These are phyloP conservation scores for Cardiosporidium cionae DNA, from an alignment of 169 alveolate genomes.

Conservation along the genomic window DNA sequence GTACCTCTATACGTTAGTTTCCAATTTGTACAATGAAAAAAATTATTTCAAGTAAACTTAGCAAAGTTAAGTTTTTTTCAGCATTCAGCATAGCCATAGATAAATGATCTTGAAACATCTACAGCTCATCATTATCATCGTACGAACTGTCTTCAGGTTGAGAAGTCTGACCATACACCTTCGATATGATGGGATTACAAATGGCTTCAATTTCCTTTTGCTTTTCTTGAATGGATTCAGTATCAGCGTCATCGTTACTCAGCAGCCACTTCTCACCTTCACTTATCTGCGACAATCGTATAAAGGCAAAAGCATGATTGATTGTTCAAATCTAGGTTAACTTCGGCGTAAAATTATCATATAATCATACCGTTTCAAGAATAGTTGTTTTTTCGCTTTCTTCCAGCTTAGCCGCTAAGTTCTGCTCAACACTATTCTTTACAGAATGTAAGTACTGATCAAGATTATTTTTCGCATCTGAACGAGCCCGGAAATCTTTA, in stretches of 20 bases:
- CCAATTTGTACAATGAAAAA: too few relatives aligned
- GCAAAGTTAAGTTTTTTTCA: too few relatives aligned
- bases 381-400: background rate
- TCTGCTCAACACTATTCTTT: conserved; percentile 72
- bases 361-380: background rate
- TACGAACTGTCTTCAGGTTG: background rate
- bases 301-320: too few relatives aligned
- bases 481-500: conserved; percentile 72
- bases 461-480: conserved; percentile 84
- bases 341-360: too few relatives aligned
- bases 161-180: conserved; percentile 75
- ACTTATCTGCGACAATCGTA: conserved; percentile 37
- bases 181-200: conserved; percentile 88
- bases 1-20: background rate
- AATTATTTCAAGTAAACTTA: too few relatives aligned
- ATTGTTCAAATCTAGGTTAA: too few relatives aligned
- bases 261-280: conserved; percentile 85
- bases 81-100: too few relatives aligned
- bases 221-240: conserved; percentile 82
- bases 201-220: conserved; percentile 82
- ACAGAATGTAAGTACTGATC: conserved; percentile 83
- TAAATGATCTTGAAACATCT: background rate
- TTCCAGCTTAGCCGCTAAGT: background rate
- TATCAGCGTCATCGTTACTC: conserved; percentile 83
- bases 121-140: background rate